Evolutionary conservation across 805 yeast species (phyloP).

Genomic region (Monosporozyma aerobia): DNA sequence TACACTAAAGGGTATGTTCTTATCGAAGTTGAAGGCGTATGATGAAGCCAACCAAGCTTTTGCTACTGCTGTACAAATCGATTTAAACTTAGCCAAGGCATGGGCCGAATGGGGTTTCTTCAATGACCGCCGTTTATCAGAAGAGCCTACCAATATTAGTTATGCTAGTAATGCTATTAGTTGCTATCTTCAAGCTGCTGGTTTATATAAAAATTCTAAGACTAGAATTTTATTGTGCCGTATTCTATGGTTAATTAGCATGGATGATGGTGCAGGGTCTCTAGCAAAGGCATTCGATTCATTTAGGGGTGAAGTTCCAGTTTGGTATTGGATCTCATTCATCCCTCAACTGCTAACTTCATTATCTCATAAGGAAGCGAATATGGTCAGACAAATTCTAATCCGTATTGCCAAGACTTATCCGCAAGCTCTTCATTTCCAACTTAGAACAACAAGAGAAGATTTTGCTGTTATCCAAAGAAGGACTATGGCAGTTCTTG

Average conservation of each 20-base stretch:
- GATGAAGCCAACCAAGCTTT: slow-evolving; percentile 97
- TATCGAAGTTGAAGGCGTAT: slow-evolving; percentile 78
- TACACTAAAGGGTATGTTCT: slow-evolving; percentile 95
- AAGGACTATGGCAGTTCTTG: slow-evolving; percentile 49
- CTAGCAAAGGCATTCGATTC: slow-evolving; percentile 82
- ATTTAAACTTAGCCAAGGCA: slow-evolving; percentile 87
- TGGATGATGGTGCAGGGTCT: slow-evolving; percentile 78
- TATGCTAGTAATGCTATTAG: slow-evolving; percentile 90
- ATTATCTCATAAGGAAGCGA: slow-evolving; percentile 84
- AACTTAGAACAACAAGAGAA: slow-evolving; percentile 87
- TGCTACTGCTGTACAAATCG: slow-evolving; percentile 96
- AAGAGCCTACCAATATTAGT: slow-evolving; percentile 67
- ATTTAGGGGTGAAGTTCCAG: slow-evolving; percentile 93
- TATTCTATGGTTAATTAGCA: slow-evolving; percentile 83
- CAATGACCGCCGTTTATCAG: slow-evolving; percentile 80
- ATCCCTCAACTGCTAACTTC: slow-evolving; percentile 90
- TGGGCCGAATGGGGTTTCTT: slow-evolving; percentile 99
- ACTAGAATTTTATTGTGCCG: slow-evolving; percentile 81
- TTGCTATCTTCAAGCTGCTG: slow-evolving; percentile 96
- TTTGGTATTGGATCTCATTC: slow-evolving; percentile 98
- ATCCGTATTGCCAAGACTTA: slow-evolving; percentile 90
- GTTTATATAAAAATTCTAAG: slow-evolving; percentile 85
- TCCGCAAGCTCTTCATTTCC: slow-evolving; percentile 97
- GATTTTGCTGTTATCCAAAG: slow-evolving; percentile 83
- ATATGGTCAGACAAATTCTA: slow-evolving; percentile 76